Evolutionary conservation across 2,329 filamentous ascomycete species (phyloP).

Genomic region (Bipolaris cookei): DNA sequence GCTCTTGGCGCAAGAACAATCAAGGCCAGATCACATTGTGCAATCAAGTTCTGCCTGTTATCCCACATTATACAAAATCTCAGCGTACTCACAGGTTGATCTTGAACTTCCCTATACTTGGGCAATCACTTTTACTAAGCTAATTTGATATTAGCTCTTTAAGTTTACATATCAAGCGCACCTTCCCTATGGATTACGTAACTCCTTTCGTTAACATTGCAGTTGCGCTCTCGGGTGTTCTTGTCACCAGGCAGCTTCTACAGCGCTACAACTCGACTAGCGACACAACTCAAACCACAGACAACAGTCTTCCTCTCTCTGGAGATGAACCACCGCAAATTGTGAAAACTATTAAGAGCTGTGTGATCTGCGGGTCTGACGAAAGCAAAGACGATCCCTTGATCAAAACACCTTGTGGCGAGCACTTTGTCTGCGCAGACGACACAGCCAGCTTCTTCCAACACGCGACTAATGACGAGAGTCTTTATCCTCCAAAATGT

Average conservation of each 20-base stretch:
- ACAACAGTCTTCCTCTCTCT: neutral
- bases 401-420: constrained; percentile 27
- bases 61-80: too few relatives aligned
- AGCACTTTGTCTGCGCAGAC: constrained; percentile 35
- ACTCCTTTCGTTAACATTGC: neutral
- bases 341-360: constrained; percentile 16
- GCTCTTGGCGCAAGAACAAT: too few relatives aligned
- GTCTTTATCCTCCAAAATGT: constrained; percentile 39
- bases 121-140: neutral
- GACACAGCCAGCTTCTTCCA: constrained; percentile 33
- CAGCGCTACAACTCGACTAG: neutral
- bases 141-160: neutral
- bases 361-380: constrained; percentile 34
- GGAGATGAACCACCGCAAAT: neutral
- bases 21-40: too few relatives aligned
- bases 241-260: neutral
- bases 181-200: neutral
- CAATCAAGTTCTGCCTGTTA: too few relatives aligned
- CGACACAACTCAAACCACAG: neutral
- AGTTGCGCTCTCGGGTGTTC: neutral
- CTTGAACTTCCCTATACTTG: too few relatives aligned
- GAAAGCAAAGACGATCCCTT: constrained; percentile 25
- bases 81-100: too few relatives aligned
- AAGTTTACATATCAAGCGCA: neutral
- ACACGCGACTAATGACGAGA: constrained; percentile 36